Base-by-base conservation (phyloP, 192 early-diverging fungal genomes). In the Dimargaris verticillata region DNA sequence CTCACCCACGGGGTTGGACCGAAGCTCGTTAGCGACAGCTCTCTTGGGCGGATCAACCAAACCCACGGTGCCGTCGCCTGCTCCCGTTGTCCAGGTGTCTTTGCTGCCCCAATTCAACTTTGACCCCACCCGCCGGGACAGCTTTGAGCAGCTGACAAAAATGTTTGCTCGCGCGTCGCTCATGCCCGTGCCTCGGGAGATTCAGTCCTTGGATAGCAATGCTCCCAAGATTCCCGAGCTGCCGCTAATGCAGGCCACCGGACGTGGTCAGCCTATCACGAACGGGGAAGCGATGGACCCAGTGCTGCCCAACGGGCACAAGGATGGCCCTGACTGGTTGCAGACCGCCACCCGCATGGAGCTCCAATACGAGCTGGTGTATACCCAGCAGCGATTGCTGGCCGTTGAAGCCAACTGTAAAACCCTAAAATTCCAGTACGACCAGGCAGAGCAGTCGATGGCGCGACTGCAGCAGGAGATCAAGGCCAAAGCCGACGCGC, bases 321-420 rank as follows among this genome's bases (percentile, higher is more conserved):
- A 43, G 38, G 57, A 59, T 33, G 57, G 57, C 25, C 14, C 24
- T 18, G 57, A 59, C 15, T 59, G 57, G 57, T n/a, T 59, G 26
- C 9, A 43, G 6, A 25, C 15, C 11, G 57, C 57, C 57, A 59
- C 28, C 20, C 57, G 26, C 33, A 25, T 44, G 6, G 57, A 59
- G n/a, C n/a, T 59, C 3, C 57, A 22, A 15, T 59, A 44, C 25
- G 57, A 59, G 25, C 25, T 59, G n/a, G 41, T 59, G 20, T 59
- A 59, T n/a, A 59, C 57, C 38, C 57, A 59, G 57, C 57, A 59
- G 25, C 57, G 57, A 10, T 25, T 59, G 20, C 33, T 25, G n/a
- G 57, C 57, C 6, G 57, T 59, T 13, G 57, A 59, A 43, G 29
- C 57, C 38, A 59, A 43, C 11, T 59, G 7, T n/a, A 25, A n/a